Evolutionary conservation across 305 asterid species (phyloP), one percentile per base, ranked within the genome.

Genomic region (Petunia hybrid): DNA sequence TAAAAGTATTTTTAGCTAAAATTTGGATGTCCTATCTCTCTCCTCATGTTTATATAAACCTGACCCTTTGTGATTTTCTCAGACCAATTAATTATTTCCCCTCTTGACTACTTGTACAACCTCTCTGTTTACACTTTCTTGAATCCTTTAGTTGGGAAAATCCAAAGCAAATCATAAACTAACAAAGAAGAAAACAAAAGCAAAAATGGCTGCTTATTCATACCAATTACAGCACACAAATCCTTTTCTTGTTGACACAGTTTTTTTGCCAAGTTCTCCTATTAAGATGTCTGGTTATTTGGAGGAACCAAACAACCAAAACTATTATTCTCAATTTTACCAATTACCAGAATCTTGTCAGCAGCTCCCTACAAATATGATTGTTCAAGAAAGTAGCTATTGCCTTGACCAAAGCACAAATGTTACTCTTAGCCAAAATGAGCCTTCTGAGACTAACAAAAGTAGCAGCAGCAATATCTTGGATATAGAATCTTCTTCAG

Each of bases 131-230:
- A 85, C 89, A 80, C 89, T 86, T 78, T 85, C 90, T 73, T 45
- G 6, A 71, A 71, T 38, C 82, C 81, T n/a, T 66, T 35, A 79
- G 38, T 60, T 48, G 59, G 16, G 35, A 42, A 63, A 55, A 45
- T 73, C 82, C 81, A 82, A 82, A 77, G 69, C 70, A 61, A 56
- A 67, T 56, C 48, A 51, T n/a, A 36, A 51, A 73, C 61, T 41
- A 12, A 46, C 10, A n/a, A 68, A n/a, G 38, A 43, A 70, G 59
- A 78, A 67, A 67, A 40, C 0, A 4, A 10, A 9, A 2, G 46
- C 5, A 55, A 48, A 61, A 65, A 91, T 92, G 95, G 91, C 93
- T 88, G 89, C 91, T 69, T 92, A 89, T 83, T 82, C 82, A 5
- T 78, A 83, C 83, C 84, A 85, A 56, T 76, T 73, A 36, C 71